phyloP scores from a whole-genome alignment of 495 filamentous ascomycete genomes.

The Penicillium subrubescens region DNA sequence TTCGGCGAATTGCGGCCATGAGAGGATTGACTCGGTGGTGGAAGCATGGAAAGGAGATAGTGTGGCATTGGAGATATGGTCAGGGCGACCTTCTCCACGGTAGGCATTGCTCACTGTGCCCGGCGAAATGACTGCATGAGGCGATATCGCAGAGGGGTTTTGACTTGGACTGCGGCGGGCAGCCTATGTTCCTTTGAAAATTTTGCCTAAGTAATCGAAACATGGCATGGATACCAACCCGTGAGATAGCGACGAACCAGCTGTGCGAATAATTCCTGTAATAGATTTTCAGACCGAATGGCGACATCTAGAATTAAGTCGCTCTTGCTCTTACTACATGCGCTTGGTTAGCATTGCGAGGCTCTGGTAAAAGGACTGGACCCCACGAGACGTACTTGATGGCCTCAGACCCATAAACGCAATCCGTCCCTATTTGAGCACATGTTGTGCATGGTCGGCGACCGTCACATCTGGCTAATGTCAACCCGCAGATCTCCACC shows the following conservation, averaged over 20 bases:
- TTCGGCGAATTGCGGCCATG: slow-evolving; percentile 19
- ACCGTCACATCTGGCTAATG: slow-evolving; percentile 18
- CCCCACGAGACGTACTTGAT: slow-evolving; percentile 10
- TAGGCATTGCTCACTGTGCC: background rate
- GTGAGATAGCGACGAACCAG: slow-evolving; percentile 8
- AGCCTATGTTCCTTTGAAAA: background rate
- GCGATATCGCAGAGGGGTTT: background rate
- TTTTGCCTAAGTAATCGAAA: background rate
- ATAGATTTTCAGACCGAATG: slow-evolving; percentile 15
- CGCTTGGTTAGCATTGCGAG: background rate
- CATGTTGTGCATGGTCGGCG: slow-evolving; percentile 21
- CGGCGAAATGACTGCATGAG: slow-evolving; percentile 9
- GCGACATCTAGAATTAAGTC: slow-evolving; percentile 23
- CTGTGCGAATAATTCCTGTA: slow-evolving; percentile 14
- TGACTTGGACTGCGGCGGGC: slow-evolving; percentile 4
- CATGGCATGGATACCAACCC: background rate
- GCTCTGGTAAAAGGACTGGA: background rate
- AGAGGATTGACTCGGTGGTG: slow-evolving; percentile 20
- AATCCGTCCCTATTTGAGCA: slow-evolving; percentile 3
- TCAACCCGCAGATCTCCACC: background rate
- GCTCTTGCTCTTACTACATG: slow-evolving; percentile 18
- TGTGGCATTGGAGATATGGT: slow-evolving; percentile 17
- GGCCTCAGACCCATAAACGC: slow-evolving; percentile 18
- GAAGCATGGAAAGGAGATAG: slow-evolving; percentile 20
- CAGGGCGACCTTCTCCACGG: background rate